phyloP scores from a whole-genome alignment of 441 rosid genomes.

The Omphalea diandra region DNA sequence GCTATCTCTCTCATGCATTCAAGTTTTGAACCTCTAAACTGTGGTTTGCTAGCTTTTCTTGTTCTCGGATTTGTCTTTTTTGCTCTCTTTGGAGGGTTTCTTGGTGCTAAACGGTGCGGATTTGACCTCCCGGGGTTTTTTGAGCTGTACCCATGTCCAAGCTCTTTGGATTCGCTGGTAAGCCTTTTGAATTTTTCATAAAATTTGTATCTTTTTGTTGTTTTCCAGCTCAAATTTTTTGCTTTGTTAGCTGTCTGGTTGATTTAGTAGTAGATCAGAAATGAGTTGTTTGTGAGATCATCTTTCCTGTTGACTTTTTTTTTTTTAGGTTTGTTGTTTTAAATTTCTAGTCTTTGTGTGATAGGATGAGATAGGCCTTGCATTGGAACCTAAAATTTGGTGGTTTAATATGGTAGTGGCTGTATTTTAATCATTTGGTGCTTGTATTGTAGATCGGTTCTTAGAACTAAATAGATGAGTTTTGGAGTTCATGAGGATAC shows the following conservation, averaged over 20 bases:
- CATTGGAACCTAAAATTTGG: background rate
- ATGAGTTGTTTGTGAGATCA: background rate
- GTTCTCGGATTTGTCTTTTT: conserved; percentile 48
- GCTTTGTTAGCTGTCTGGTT: background rate
- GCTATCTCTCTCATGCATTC: conserved; percentile 52
- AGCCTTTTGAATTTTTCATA: conserved; percentile 3
- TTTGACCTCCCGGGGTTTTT: conserved; percentile 47
- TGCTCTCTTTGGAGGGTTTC: conserved; percentile 76
- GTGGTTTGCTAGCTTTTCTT: conserved; percentile 25
- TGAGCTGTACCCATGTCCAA: conserved; percentile 68
- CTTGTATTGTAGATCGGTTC: conserved; percentile 17
- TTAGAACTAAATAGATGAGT: background rate
- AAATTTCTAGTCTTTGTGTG: background rate
- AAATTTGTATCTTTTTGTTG: background rate
- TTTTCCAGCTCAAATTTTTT: background rate
- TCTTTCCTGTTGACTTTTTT: background rate
- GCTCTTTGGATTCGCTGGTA: conserved; percentile 65
- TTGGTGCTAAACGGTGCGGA: conserved; percentile 35
- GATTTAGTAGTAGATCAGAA: background rate
- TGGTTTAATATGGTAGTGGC: background rate
- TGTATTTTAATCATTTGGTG: background rate
- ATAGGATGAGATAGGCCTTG: background rate
- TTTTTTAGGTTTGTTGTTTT: background rate
- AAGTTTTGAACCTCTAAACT: conserved; percentile 22
- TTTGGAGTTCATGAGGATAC: background rate